A percentile compares a stretch with the other conserved stretches of the same genome.
phyloP scores from a whole-genome alignment of 164 flowering plant species.

The Saururus chinensis region DNA sequence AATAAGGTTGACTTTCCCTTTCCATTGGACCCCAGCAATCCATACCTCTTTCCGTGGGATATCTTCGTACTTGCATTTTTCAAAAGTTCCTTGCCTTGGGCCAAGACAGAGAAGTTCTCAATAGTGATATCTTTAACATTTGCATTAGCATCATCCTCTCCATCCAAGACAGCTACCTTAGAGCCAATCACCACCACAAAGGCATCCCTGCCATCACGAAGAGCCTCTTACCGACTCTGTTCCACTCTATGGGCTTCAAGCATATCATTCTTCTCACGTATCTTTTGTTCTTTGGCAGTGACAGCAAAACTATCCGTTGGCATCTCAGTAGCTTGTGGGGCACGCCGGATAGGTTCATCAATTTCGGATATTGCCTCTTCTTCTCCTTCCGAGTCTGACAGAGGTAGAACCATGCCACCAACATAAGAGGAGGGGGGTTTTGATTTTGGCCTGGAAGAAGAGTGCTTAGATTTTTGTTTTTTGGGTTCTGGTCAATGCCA shows the following conservation, averaged over 20 bases:
- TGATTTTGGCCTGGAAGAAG: conserved; percentile 24
- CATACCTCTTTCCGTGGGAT: conserved; percentile 14
- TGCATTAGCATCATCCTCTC: conserved; percentile 9
- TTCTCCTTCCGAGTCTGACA: conserved; percentile 49
- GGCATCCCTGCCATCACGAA: conserved; percentile 71
- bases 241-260: conserved; percentile 42
- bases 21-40: conserved; percentile 73
- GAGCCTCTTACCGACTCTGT: conserved; percentile 51
- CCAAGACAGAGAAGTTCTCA: conserved; percentile 13
- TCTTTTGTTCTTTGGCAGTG: conserved; percentile 56
- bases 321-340: conserved; percentile 1
- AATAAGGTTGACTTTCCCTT: conserved; percentile 73
- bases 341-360: not conserved
- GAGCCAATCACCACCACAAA: conserved; percentile 23
- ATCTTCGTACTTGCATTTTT: conserved; percentile 12
- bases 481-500: conserved; percentile 70
- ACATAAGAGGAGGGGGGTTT: conserved; percentile 39
- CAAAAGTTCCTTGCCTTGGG: conserved; percentile 10
- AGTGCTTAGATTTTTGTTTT: conserved; percentile 1
- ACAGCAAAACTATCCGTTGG: conserved; percentile 20
- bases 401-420: conserved; percentile 74
- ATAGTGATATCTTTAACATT: conserved; percentile 14
- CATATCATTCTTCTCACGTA: conserved; percentile 63
- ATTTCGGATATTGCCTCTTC: conserved; percentile 34
- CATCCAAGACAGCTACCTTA: conserved; percentile 5